Evolutionary conservation across 345 rosid species (phyloP), one percentile per base, ranked within the genome.

Genomic region (Moricandia arvensis): DNA sequence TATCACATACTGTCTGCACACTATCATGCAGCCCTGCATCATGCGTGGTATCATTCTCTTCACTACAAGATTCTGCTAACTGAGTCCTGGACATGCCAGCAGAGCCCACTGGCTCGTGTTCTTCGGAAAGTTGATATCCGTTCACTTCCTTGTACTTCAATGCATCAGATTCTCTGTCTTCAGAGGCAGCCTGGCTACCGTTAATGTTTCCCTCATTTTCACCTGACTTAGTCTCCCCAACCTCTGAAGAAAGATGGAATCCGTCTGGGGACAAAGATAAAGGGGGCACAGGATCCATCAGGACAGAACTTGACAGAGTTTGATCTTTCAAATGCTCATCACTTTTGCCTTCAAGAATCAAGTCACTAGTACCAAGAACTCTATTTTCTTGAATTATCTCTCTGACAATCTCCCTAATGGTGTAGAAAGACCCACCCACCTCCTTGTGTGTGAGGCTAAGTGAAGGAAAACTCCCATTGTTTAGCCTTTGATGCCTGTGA

Each of bases 381-480:
- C 93, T 88, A 82, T 95, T 95, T 82, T 90, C 99, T 85, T 95
- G 99, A 73, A 95, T 95, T 10, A 95, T 82, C 84, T 95, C 99
- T 16, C 99, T 88, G 45, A 95, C 91, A 82, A 95, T 91, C 87
- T 95, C 99, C 59, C 99, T 80, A 10, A 95, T 81, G 0, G 90
- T 95, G 80, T 95, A 95, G 83, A 95, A 95, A 53, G 99, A 91
- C 5, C 97, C 99, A 66, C 97, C 99, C 35, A 92, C 96, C 86
- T 90, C 93, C 84, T 85, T 92, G 74, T 95, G 99, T 9, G 97
- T 89, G 66, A 95, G 93, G 66, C 81, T 90, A 69, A 90, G 86
- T 6, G 97, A 87, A 67, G 93, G 96, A 75, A 95, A 92, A 69
- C 62, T 85, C 62, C 97, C 95, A 80, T 80, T 80, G 84, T 95